Evolutionary conservation across 2,329 filamentous ascomycete genomes (phyloP).

Genomic region (Fusarium pseudonygamai): DNA sequence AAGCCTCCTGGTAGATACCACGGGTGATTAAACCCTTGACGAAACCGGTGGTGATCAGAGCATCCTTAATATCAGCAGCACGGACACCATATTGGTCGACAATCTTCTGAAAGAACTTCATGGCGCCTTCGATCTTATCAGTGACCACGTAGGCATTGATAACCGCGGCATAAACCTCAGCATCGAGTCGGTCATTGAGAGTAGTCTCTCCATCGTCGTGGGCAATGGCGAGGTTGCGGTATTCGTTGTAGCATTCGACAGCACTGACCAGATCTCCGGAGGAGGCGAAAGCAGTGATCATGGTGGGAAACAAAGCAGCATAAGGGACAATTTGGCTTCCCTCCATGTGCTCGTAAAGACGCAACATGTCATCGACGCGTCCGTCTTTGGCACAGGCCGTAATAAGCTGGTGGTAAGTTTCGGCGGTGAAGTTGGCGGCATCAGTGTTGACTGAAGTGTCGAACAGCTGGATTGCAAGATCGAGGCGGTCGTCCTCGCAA

Average conservation of each 20-base stretch:
- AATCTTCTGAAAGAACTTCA: conserved; percentile 87
- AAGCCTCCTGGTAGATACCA: conserved; percentile 76
- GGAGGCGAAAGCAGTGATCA: conserved; percentile 93
- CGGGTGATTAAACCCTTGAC: conserved; percentile 79
- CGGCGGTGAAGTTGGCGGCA: conserved; percentile 75
- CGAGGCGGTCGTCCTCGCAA: conserved; percentile 85
- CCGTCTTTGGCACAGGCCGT: conserved; percentile 86
- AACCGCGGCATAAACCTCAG: conserved; percentile 88
- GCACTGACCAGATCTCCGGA: conserved; percentile 85
- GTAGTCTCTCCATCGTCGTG: conserved; percentile 78
- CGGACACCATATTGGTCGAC: conserved; percentile 68
- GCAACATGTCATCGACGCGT: conserved; percentile 87
- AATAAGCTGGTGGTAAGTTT: conserved; percentile 87
- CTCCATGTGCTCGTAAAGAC: conserved; percentile 93
- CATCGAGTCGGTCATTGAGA: conserved; percentile 78
- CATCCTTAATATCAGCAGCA: conserved; percentile 72
- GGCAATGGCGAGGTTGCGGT: conserved; percentile 86
- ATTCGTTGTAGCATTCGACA: conserved; percentile 95
- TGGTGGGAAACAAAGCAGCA: conserved; percentile 85
- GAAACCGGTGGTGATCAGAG: conserved; percentile 77
- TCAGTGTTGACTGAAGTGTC: conserved; percentile 74
- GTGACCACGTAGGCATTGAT: conserved; percentile 88
- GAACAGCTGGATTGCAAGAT: conserved; percentile 87
- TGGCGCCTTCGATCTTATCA: conserved; percentile 81
- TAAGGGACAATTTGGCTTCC: conserved; percentile 76